Base-by-base conservation (phyloP, 345 rosid genomes). In the Euphorbia tirucalli region DNA sequence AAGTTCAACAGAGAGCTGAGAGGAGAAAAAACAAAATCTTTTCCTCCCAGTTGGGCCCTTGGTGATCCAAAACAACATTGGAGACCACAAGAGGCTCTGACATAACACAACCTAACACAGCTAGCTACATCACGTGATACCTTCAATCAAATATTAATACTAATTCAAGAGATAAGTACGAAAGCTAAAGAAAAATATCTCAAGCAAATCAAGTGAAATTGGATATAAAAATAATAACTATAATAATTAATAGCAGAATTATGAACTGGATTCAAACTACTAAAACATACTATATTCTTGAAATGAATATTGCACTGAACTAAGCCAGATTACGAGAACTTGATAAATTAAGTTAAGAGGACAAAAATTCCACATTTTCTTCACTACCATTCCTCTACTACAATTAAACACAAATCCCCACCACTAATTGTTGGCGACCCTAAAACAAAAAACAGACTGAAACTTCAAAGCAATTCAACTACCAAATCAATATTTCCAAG, bases 21-120 rank as follows among this genome's bases (percentile, higher is more conserved):
- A n/a, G n/a, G n/a, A n/a, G 49, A 9, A 44, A 44, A 49, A 57
- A 54, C 58, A 54, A 10, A n/a, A 19, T 2, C 58, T 22, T 22
- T 54, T 18, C 13, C 59, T 6, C 11, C 59, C 28, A 55, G 59
- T 55, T 7, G 59, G 1, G 28, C 15, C 39, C 24, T 32, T 39
- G 43, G 27, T 8, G 25, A 35, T 61, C 46, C 27, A 35, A 35
- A 61, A 14, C 46, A n/a, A 61, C 46, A 32, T 11, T 35, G 15
- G 66, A n/a, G n/a, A 28, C 63, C 63, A 59, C 63, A 27, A 59
- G 63, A 27, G 63, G 19, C 21, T 27, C 63, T 59, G 63, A 59
- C 63, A 59, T 5, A 61, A 18, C 65, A 16, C 63, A 2, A 59
- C 32, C 39, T 15, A 3, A 30, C n/a, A 15, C 63, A 59, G 21